Conservation (phyloP, 306 rosid genomes). For the Arachis stenosperma region DNA sequence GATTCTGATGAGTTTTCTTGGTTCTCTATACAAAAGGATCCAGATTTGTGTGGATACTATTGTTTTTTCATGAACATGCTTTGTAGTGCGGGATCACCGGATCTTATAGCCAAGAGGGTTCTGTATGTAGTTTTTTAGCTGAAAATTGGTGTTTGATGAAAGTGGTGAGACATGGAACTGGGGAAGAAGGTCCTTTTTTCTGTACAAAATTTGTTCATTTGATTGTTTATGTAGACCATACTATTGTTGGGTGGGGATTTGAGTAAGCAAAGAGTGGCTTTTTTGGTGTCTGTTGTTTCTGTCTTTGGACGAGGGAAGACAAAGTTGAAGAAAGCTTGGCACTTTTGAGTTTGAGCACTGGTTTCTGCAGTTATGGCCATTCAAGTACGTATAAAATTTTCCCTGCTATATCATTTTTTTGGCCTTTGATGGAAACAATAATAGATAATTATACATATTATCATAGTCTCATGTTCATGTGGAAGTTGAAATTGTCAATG, state of each 20-base stretch:
- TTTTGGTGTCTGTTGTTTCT: not conserved
- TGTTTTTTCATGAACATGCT: not conserved
- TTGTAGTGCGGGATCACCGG: slow-evolving; percentile 26
- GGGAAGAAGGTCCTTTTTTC: slow-evolving; percentile 12
- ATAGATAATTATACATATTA: not conserved
- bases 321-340: slow-evolving; percentile 18
- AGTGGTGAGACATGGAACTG: not conserved
- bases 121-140: slow-evolving; percentile 20
- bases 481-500: slow-evolving; percentile 9
- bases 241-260: slow-evolving; percentile 7
- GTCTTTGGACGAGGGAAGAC: slow-evolving; percentile 25
- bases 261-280: not conserved
- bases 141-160: slow-evolving; percentile 8
- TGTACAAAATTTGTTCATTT: slow-evolving; percentile 25
- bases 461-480: not conserved
- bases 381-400: slow-evolving; percentile 45
- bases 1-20: slow-evolving; percentile 6
- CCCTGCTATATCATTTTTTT: slow-evolving; percentile 26
- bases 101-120: slow-evolving; percentile 35
- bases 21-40: not conserved
- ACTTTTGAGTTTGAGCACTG: slow-evolving; percentile 26
- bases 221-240: not conserved
- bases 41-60: not conserved
- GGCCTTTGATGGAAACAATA: slow-evolving; percentile 12
- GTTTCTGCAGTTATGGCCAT: slow-evolving; percentile 48